These are phyloP conservation scores for Saururus chinensis DNA, from an alignment of 164 flowering plant species.

Conservation along the genomic window DNA sequence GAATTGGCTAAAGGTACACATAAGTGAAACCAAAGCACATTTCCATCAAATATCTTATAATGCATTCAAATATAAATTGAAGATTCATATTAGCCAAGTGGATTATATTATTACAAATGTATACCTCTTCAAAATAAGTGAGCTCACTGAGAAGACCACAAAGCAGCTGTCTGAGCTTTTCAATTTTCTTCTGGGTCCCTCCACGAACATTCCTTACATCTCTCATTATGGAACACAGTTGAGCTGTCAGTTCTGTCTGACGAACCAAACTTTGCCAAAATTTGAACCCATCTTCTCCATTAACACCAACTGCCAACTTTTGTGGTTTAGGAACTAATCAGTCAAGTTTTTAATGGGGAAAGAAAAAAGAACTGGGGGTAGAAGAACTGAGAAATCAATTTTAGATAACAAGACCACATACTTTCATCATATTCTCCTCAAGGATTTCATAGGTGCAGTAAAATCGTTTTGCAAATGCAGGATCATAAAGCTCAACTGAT, in stretches of 20 bases:
- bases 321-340: not conserved
- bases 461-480: constrained; percentile 84
- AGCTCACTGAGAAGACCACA: constrained; percentile 98
- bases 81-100: too few species aligned
- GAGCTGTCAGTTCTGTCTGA: constrained; percentile 95
- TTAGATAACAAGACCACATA: constrained; percentile 10
- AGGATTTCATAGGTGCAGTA: constrained; percentile 82
- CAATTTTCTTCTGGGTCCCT: constrained; percentile 91
- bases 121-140: constrained; percentile 93
- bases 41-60: not conserved
- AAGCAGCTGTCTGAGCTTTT: constrained; percentile 92
- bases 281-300: constrained; percentile 78
- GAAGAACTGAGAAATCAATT: too few species aligned
- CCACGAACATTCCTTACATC: constrained; percentile 97
- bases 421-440: constrained; percentile 92
- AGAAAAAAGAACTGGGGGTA: not conserved
- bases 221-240: constrained; percentile 81
- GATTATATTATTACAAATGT: not conserved
- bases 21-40: not conserved
- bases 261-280: constrained; percentile 96
- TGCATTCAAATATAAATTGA: too few species aligned
- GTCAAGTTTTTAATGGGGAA: not conserved
- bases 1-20: constrained; percentile 56
- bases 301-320: constrained; percentile 56
- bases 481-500: constrained; percentile 97